These are phyloP conservation scores for Stephania yunnanensis DNA, from an alignment of 164 flowering plant genomes.

Conservation along the genomic window DNA sequence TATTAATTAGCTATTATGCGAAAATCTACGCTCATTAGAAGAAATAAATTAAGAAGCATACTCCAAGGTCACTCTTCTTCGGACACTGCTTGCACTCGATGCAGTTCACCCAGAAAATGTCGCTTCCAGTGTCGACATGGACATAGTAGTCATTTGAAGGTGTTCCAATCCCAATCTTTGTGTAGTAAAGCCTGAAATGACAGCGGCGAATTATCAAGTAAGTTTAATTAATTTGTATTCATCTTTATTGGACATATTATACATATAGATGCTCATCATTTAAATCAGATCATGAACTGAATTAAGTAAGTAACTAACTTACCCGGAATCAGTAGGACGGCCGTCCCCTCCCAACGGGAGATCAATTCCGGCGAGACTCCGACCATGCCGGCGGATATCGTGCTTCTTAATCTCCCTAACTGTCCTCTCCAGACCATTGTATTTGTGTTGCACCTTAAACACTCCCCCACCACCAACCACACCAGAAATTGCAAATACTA, in stretches of 20 bases:
- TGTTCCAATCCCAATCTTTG: slow-evolving; percentile 75
- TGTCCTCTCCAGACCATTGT: slow-evolving; percentile 30
- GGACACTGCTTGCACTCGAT: slow-evolving; percentile 70
- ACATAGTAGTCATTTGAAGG: slow-evolving; percentile 72
- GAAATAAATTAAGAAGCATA: slow-evolving; percentile 25
- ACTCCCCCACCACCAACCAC: slow-evolving; percentile 16
- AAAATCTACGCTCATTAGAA: neutral
- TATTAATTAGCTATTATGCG: neutral
- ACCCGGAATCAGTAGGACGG: slow-evolving; percentile 62
- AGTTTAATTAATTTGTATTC: neutral
- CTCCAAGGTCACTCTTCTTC: slow-evolving; percentile 66
- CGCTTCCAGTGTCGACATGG: slow-evolving; percentile 93
- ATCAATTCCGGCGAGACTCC: slow-evolving; percentile 55
- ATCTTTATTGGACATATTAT: neutral
- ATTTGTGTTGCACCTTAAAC: slow-evolving; percentile 50
- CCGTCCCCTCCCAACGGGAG: slow-evolving; percentile 63
- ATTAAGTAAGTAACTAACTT: neutral
- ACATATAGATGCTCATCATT: neutral
- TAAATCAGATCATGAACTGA: neutral
- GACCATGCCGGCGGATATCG: slow-evolving; percentile 49
- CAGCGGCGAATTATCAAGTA: neutral
- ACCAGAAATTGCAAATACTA: neutral
- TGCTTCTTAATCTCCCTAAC: slow-evolving; percentile 45
- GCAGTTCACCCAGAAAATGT: slow-evolving; percentile 90
- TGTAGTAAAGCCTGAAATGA: slow-evolving; percentile 65